These are phyloP conservation scores for Ceratocystis smalleyi DNA, from an alignment of 2,329 filamentous ascomycete genomes.

Conservation along the genomic window DNA sequence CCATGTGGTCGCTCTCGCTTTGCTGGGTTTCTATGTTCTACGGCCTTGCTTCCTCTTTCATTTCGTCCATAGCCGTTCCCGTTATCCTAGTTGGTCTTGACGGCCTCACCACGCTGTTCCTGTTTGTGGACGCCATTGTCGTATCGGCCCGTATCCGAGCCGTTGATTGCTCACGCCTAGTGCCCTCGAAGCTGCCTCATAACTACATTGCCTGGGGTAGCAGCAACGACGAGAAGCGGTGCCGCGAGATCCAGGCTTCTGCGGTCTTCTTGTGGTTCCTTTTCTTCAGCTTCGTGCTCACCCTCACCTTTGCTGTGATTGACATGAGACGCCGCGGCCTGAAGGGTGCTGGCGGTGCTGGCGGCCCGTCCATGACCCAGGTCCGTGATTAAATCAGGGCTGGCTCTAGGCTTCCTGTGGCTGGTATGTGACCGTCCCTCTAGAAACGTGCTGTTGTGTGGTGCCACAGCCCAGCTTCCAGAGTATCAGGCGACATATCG, in stretches of 20 bases:
- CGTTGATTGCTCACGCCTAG: constrained; percentile 48
- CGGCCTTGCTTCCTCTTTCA: constrained; percentile 41
- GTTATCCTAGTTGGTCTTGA: constrained; percentile 42
- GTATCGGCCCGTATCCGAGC: constrained; percentile 53
- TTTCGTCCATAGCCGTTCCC: constrained; percentile 37
- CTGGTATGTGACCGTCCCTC: neutral
- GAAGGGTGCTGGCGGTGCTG: constrained; percentile 30
- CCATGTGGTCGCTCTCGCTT: constrained; percentile 54
- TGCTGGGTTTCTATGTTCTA: constrained; percentile 50
- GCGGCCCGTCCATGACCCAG: constrained; percentile 41
- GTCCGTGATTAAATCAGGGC: constrained; percentile 30
- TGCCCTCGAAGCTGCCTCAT: constrained; percentile 22
- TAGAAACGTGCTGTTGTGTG: neutral
- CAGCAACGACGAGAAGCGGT: constrained; percentile 43
- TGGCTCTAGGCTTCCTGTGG: neutral
- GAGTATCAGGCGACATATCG: no score
- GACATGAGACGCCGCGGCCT: constrained; percentile 35
- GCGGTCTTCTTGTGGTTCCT: constrained; percentile 70
- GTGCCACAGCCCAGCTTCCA: neutral
- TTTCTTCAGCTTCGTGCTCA: constrained; percentile 44
- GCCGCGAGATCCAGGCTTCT: constrained; percentile 59
- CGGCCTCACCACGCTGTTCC: constrained; percentile 46
- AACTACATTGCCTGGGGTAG: constrained; percentile 51
- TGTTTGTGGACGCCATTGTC: constrained; percentile 54
- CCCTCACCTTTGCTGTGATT: constrained; percentile 39